Evolutionary conservation across 2,329 filamentous ascomycete genomes (phyloP), one percentile per base, ranked within the genome.

Genomic region (Fonsecaea pedrosoi): DNA sequence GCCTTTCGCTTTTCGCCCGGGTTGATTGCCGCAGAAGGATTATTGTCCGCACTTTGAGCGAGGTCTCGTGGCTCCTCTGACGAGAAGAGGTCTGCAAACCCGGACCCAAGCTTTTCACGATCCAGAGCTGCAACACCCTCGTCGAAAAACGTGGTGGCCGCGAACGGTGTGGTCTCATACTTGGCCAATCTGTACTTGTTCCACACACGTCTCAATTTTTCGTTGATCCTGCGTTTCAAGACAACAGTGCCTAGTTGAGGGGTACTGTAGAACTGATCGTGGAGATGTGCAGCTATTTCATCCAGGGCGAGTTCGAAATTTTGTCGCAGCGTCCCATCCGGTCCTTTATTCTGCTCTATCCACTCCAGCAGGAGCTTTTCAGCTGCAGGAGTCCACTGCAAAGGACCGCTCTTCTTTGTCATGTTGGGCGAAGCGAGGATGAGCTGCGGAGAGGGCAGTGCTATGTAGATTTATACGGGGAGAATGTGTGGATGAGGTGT

Each of bases 341-440:
- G 9, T 21, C 55, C 55, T 58, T 45, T 58, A 30, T 42, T 58
- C 21, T 10, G 6, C 18, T 58, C 55, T 4, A 58, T 10, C 55
- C 55, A 58, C 9, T 45, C 40, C 55, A 58, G 18, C 37, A 58
- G 30, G 35, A 58, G 37, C 12, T 15, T 25, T n/a, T 58, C 55
- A 8, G 55, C 37, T 8, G 37, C 18, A 25, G 40, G 18, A 37
- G 37, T 40, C 55, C 55, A 58, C 15, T 18, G 21, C 8, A 30
- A 21, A 21, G 8, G 37, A 30, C 12, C 18, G 13, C 32, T 58
- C 21, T 58, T 58, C 35, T 30, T 25, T 45, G 37, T 40, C 35
- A 21, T 25, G 4, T 21, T 58, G 18, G 55, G 18, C 37, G n/a
- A 15, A 9, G n/a, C 21, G 15, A 37, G 5, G 15, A 15, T 32